A percentile compares a stretch with the other conserved stretches of the same genome.
Conservation (phyloP, 257 asterid species). For the Jacaranda mimosifolia region DNA sequence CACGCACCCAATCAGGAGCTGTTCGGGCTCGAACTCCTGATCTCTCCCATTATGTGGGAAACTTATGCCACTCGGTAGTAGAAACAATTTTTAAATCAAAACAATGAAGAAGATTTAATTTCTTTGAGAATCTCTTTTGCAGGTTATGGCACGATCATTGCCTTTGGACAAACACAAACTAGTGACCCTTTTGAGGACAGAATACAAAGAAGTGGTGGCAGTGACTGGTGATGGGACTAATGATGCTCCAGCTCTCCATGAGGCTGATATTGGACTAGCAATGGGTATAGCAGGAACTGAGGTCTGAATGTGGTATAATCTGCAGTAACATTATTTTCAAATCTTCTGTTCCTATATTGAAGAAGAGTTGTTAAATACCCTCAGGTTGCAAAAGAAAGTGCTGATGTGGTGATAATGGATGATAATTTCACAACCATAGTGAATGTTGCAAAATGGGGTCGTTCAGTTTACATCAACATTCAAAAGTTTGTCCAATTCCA, state of each 20-base stretch:
- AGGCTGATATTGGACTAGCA: slow-evolving; percentile 68
- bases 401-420: slow-evolving; percentile 82
- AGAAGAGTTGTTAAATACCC: slow-evolving; percentile 19
- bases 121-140: background rate
- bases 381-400: slow-evolving; percentile 89
- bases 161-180: slow-evolving; percentile 82
- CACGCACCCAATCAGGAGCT: no score
- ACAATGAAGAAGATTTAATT: slow-evolving; percentile 10
- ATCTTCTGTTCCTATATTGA: background rate
- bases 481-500: slow-evolving; percentile 92
- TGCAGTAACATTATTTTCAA: no score
- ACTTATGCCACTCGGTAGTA: no score
- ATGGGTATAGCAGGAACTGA: slow-evolving; percentile 73
- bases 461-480: slow-evolving; percentile 81
- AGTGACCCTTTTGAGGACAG: slow-evolving; percentile 68
- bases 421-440: slow-evolving; percentile 78
- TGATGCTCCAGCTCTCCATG: slow-evolving; percentile 70
- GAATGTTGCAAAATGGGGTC: slow-evolving; percentile 85
- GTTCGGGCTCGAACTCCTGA: no score
- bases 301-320: slow-evolving; percentile 39
- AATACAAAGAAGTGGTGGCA: slow-evolving; percentile 71
- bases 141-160: slow-evolving; percentile 81
- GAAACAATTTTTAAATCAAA: background rate
- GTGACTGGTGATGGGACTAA: slow-evolving; percentile 73
- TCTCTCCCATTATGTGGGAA: no score